A percentile compares a stretch with the other conserved stretches of the same genome.
Evolutionary conservation across 2,329 filamentous ascomycete genomes (phyloP).

Genomic region (Diaporthe nobilis): DNA sequence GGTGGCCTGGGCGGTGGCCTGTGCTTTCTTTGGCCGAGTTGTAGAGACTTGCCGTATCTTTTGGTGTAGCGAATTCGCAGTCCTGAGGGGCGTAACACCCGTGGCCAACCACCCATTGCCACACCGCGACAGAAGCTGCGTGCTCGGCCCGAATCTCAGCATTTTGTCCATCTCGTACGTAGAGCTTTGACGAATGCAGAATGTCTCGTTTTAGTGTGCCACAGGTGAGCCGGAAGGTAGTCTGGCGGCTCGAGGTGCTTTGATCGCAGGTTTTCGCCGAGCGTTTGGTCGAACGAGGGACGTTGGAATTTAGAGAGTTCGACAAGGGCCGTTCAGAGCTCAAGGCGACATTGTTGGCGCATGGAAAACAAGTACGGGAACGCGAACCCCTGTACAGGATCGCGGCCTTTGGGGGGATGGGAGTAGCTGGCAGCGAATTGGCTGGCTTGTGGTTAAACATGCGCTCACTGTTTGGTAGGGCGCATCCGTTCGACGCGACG

Average conservation of each 20-base stretch:
- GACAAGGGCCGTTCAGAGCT: neutral
- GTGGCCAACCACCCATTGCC: conserved; percentile 23
- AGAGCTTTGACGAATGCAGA: neutral
- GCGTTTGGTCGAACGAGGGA: neutral
- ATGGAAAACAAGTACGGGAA: conserved; percentile 22
- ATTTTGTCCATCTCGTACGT: conserved; percentile 16
- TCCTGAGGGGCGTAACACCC: conserved; percentile 16
- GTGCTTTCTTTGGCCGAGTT: conserved; percentile 36
- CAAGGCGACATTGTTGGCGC: conserved; percentile 13
- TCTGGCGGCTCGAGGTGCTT: no score
- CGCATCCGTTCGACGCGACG: conserved; percentile 22
- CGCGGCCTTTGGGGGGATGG: neutral
- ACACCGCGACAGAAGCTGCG: conserved; percentile 35
- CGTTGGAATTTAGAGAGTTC: neutral
- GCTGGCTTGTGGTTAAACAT: conserved; percentile 22
- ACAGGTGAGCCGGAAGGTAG: neutral
- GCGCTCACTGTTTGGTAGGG: conserved; percentile 3
- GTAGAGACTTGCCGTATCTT: conserved; percentile 36
- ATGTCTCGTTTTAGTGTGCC: neutral
- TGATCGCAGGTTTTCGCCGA: neutral
- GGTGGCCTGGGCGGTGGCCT: conserved; percentile 26
- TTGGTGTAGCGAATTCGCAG: conserved; percentile 5
- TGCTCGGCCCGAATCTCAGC: conserved; percentile 29
- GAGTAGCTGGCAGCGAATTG: conserved; percentile 1
- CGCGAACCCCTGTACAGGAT: conserved; percentile 22